Evolutionary conservation across 129 eudicot species (phyloP), one percentile per base, ranked within the genome.

Genomic region (Pulicaria dysenterica): DNA sequence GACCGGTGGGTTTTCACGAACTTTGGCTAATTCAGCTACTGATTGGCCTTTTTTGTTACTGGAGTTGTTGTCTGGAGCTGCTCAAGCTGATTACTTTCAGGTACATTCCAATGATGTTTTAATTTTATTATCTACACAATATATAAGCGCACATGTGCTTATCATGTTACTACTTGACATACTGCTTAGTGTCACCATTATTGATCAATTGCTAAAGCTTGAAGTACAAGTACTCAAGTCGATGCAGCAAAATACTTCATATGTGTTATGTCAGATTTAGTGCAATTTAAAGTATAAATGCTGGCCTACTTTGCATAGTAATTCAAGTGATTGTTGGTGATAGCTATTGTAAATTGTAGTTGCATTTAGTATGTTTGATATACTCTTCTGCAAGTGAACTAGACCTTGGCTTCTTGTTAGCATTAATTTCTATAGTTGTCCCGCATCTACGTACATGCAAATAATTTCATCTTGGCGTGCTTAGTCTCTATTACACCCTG

Each of bases 11-110:
- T 89, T 87, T 83, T 93, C 98, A 8, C 79, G 96, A 75, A 66
- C 84, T 62, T 79, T 93, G 72, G 94, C 92, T 5, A 79, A 87
- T 80, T 89, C 96, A 1, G 98, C 98, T 44, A 93, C 96, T 61
- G 98, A 89, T 78, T 93, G 98, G 98, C 95, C 96, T 50, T 83
- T 71, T 77, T 81, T 93, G 79, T 83, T 93, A 86, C 64, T 89
- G 82, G 98, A 93, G 74, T 73, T 93, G 79, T 53, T 93, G 79
- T 93, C 98, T 60, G 68, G 61, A 6, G 95, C 96, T 70, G 94
- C 98, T 54, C 89, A 93, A 74, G 75, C 87, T 53, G 98, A 89
- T 67, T 88, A 87, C 76, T 93, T 93, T 84, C 96, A 92, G 95
- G 98, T 92, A 81, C 8, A 11, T 16, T n/a, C 5, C 12, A 5